Conservation (phyloP, 1,284 basidiomycete species). For the Cerrena zonata region DNA sequence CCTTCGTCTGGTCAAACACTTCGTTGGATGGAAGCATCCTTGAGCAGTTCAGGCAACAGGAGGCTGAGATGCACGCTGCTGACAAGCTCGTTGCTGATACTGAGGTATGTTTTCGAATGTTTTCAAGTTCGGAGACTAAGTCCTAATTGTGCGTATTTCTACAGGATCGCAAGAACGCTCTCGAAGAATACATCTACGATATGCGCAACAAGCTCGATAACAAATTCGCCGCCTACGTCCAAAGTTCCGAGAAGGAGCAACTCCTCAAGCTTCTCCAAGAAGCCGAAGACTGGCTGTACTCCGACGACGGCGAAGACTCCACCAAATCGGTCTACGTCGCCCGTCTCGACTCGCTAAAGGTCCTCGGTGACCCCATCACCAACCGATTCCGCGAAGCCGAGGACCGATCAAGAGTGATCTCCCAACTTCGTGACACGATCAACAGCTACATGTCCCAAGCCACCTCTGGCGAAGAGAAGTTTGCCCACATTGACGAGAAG, state of each 20-base stretch:
- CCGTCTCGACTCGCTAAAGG: constrained; percentile 75
- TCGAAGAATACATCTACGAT: constrained; percentile 96
- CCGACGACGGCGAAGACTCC: constrained; percentile 91
- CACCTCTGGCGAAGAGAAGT: constrained; percentile 77
- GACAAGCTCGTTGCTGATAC: constrained; percentile 95
- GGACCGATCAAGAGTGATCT: constrained; percentile 66
- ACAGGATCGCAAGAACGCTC: constrained; percentile 90
- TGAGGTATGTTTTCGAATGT: constrained; percentile 53
- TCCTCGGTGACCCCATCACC: constrained; percentile 78
- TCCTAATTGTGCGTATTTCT: neutral
- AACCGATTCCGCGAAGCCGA: constrained; percentile 78
- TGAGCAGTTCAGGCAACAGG: constrained; percentile 68
- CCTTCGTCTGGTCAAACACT: constrained; percentile 60
- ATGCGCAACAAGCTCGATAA: constrained; percentile 87
- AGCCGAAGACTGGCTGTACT: constrained; percentile 93
- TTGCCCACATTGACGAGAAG: constrained; percentile 80
- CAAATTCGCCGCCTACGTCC: constrained; percentile 71
- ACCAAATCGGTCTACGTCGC: constrained; percentile 84
- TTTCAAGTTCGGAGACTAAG: constrained; percentile 1
- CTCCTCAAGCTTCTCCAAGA: constrained; percentile 65
- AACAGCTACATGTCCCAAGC: constrained; percentile 80
- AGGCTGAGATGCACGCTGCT: constrained; percentile 79
- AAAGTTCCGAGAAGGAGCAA: constrained; percentile 69
- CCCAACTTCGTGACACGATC: constrained; percentile 77
- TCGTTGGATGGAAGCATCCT: constrained; percentile 59